Base-by-base conservation (phyloP, 2,329 filamentous ascomycete species). In the Sodiomyces alkalinus region DNA sequence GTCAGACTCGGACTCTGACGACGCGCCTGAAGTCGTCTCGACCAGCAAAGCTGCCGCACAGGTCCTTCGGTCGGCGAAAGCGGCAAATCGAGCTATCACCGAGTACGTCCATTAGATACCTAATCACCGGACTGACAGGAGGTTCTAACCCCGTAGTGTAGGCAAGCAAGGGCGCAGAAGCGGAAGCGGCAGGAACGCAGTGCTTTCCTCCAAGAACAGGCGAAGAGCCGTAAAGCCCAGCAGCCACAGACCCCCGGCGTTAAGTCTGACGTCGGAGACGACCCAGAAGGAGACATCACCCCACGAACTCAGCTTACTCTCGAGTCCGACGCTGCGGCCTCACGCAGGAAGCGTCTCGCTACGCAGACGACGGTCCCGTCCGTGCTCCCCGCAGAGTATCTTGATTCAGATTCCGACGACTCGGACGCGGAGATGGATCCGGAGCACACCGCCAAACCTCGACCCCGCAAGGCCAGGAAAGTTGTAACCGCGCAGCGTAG, bases 21-120 rank as follows among this genome's bases (percentile, higher is more conserved):
- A 71, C 29, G 66, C 66, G 0, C 68, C 68, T 7, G 68, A 73
- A 45, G 67, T 63, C 3, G 58, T 73, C n/a, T 71, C 68, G 1
- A 65, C 64, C 2, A 46, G 50, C 9, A 54, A 55, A 26, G 63
- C 58, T 3, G 64, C 63, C 2, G 55, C 51, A 10, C 51, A 61
- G 33, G 51, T 55, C 14, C 55, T 58, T 34, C 55, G 61, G 38
- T 56, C 58, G 3, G 52, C 56, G 1, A 54, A 62, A 34, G 57
- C 53, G 10, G 57, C 58, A 20, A 54, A 59, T 33, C 61, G 62
- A 33, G 64, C 60, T 14, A 60, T 58, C 6, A 58, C 64, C 39
- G 53, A 63, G 68, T 72, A 47, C 36, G 64, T 47, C 22, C 12
- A 14, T 16, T 16, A 16, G 14, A 7, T 8, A 4, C 8, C 22